Evolutionary conservation across 2,329 filamentous ascomycete species (phyloP).

Genomic region (Xylariaceae sp.): DNA sequence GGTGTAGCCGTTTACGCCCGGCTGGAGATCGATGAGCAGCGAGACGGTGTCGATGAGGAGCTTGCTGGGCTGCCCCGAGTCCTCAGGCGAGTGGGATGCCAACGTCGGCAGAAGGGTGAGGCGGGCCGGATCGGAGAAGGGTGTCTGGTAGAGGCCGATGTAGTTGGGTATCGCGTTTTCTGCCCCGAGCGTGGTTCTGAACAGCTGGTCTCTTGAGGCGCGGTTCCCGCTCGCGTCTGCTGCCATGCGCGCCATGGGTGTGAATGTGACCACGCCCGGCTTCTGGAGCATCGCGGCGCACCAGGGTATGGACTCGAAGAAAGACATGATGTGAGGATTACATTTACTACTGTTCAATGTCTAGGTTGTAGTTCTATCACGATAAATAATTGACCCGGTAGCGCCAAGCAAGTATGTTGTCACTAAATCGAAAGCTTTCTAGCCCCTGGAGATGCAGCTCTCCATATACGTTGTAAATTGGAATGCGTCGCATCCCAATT

Average conservation of each 20-base stretch:
- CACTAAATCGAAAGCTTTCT: no score
- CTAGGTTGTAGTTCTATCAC: background rate
- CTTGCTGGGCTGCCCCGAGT: background rate
- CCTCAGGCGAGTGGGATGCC: background rate
- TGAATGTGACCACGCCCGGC: conserved; percentile 7
- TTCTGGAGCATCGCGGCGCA: conserved; percentile 5
- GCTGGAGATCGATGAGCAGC: conserved; percentile 1
- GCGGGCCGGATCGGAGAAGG: background rate
- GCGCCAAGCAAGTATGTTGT: no score
- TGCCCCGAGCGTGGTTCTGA: conserved; percentile 4
- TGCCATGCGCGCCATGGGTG: background rate
- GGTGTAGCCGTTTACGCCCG: conserved; percentile 4
- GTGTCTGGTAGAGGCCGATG: conserved; percentile 5
- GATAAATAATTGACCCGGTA: no score
- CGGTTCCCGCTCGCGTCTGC: background rate
- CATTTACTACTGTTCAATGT: background rate
- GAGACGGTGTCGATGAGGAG: conserved; percentile 3
- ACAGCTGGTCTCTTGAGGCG: conserved; percentile 5
- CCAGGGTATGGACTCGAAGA: conserved; percentile 4
- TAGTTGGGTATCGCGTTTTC: conserved; percentile 1
- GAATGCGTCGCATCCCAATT: no score
- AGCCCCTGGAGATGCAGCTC: no score
- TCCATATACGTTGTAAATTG: no score
- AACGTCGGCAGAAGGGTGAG: background rate
- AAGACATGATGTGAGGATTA: conserved; percentile 12